Evolutionary conservation across 148 eudicot genomes (phyloP).

Genomic region (Amaranthus cruentus): DNA sequence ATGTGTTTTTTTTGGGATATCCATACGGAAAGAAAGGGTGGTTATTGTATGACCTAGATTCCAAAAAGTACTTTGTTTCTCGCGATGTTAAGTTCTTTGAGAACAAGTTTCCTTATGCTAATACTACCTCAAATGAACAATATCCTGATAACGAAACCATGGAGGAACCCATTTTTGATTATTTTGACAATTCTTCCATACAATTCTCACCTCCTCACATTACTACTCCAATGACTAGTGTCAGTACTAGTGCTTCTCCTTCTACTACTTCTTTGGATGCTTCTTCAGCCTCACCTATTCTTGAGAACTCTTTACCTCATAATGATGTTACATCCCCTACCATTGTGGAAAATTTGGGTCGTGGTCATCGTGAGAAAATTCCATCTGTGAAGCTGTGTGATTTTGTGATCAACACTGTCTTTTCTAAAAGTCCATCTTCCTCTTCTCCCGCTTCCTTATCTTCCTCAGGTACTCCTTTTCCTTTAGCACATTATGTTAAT

Average conservation of each 20-base stretch:
- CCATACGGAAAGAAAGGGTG: too few relatives aligned
- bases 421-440: not conserved
- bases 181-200: not conserved
- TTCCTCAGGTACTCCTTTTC: not conserved
- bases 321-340: not conserved
- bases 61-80: not conserved
- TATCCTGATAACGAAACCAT: not conserved
- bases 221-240: too few relatives aligned
- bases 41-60: too few relatives aligned
- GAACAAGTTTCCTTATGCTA: not conserved
- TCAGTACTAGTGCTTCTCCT: too few relatives aligned
- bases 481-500: not conserved
- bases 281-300: not conserved
- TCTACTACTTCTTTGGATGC: not conserved
- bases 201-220: too few relatives aligned
- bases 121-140: not conserved
- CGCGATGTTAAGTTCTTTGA: not conserved
- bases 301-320: not conserved
- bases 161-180: not conserved
- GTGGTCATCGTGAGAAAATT: not conserved
- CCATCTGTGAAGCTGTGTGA: not conserved
- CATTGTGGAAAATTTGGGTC: not conserved
- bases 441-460: not conserved
- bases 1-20: too few relatives aligned
- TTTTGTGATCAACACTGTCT: not conserved